Evolutionary conservation across 2,329 filamentous ascomycete species (phyloP), one percentile per base, ranked within the genome.

Genomic region (Dactylellina cionopaga): DNA sequence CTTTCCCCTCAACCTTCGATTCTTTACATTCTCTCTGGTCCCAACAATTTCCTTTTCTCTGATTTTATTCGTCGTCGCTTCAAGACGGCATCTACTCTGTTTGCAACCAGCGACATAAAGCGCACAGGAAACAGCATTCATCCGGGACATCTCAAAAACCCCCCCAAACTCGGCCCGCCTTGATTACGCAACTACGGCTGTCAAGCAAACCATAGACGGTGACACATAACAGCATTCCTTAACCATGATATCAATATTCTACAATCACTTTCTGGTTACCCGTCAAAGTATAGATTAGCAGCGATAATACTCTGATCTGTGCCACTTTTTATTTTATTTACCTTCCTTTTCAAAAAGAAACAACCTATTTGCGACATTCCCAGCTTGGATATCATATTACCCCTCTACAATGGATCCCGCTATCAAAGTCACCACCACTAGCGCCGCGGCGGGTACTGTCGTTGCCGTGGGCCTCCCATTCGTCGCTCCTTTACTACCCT

Each of bases 401-500:
- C n/a, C 25, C 29, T 19, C 44, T 24, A 33, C 62, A 22, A 72
- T 72, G 68, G 68, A 72, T 39, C 52, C 68, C 43, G 44, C 52
- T 11, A 56, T 35, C 2, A 72, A 49, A 55, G 44, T 72, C 24
- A 41, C 66, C 19, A 59, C 52, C 27, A 60, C 68, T 4, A 65
- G 52, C 59, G 54, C 59, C 10, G 68, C 68, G 33, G 68, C 68
- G 2, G 68, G 59, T 25, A 65, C 59, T 47, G 59, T 59, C 55
- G 68, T 65, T 37, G 59, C 59, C 19, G 51, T 65, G 39, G 44
- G 59, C 13, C 29, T 72, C 2, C 68, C 68, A 10, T 65, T 72
- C 54, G 60, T 72, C 41, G 68, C 68, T 52, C 68, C 68, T 31
- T 43, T 65, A 22, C 52, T 72, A 22, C 68, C 68, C 7, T 72